These are phyloP conservation scores for Baorangia bicolor DNA, from an alignment of 768 basidiomycete genomes.

Conservation along the genomic window DNA sequence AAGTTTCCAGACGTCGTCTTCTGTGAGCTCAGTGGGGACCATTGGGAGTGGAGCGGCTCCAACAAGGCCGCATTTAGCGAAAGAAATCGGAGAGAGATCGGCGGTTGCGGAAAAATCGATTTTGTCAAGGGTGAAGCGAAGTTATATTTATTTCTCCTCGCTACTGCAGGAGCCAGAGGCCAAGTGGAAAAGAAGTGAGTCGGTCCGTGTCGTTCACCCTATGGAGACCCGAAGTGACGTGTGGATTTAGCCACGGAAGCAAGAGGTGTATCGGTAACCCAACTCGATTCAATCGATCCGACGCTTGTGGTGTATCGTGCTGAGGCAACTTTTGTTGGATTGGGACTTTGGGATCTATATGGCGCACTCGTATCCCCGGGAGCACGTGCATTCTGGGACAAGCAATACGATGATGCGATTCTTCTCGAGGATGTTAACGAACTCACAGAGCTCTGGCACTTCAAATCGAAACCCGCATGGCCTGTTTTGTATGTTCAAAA, in stretches of 20 bases:
- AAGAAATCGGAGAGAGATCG: conserved; percentile 44
- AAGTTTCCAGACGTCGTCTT: conserved; percentile 67
- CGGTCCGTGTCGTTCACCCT: background rate
- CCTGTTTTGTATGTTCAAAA: conserved; percentile 75
- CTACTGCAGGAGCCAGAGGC: conserved; percentile 96
- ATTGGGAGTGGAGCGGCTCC: conserved; percentile 36
- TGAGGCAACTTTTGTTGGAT: conserved; percentile 95
- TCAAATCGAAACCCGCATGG: conserved; percentile 90
- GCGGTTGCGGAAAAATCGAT: conserved; percentile 78
- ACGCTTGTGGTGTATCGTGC: conserved; percentile 95
- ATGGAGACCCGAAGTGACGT: background rate
- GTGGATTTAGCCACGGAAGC: conserved; percentile 66
- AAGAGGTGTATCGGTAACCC: conserved; percentile 90
- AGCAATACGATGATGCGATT: conserved; percentile 80
- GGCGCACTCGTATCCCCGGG: conserved; percentile 86
- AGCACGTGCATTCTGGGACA: conserved; percentile 83
- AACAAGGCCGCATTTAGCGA: conserved; percentile 34
- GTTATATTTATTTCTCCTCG: conserved; percentile 98
- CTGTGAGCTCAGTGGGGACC: conserved; percentile 51
- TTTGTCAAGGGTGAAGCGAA: conserved; percentile 81
- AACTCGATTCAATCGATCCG: conserved; percentile 95
- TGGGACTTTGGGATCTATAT: conserved; percentile 93
- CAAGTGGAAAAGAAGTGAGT: conserved; percentile 89
- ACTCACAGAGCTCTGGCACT: conserved; percentile 90
- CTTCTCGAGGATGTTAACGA: conserved; percentile 89